These are phyloP conservation scores for Pleurotus ostreatus DNA, from an alignment of 768 basidiomycete species.

Conservation along the genomic window DNA sequence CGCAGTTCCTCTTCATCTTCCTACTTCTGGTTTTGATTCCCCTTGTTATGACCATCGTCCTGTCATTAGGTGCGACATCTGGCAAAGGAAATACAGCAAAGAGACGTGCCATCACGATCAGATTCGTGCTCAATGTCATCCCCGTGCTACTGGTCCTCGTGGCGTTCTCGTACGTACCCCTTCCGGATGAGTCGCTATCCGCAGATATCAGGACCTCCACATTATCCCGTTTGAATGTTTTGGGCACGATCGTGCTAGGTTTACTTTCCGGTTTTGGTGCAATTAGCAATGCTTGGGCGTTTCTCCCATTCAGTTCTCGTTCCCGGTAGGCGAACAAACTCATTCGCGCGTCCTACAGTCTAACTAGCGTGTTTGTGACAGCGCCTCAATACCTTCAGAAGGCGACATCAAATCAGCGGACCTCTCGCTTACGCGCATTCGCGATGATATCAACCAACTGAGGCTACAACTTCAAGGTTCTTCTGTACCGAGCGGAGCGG, in stretches of 20 bases:
- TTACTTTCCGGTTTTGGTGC: conserved; percentile 78
- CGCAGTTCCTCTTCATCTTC: conserved; percentile 55
- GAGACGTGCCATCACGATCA: neutral
- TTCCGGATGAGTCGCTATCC: conserved; percentile 46
- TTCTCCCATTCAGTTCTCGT: conserved; percentile 39
- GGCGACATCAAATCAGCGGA: conserved; percentile 52
- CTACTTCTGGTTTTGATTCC: conserved; percentile 68
- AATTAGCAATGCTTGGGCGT: conserved; percentile 61
- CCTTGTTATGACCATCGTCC: conserved; percentile 54
- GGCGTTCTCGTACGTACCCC: conserved; percentile 61
- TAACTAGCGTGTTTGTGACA: neutral
- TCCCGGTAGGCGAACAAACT: conserved; percentile 15
- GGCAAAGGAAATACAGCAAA: conserved; percentile 11
- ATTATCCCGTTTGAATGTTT: conserved; percentile 62
- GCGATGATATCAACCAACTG: conserved; percentile 48
- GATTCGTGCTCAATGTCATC: conserved; percentile 35
- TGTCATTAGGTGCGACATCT: conserved; percentile 36
- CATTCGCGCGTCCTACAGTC: neutral
- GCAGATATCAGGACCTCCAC: conserved; percentile 42
- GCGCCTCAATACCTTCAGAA: conserved; percentile 39
- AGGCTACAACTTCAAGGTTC: conserved; percentile 24
- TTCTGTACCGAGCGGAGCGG: conserved; percentile 15
- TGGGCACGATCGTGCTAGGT: conserved; percentile 79
- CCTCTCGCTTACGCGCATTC: conserved; percentile 53
- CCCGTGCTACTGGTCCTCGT: conserved; percentile 55